phyloP scores from a whole-genome alignment of 176 grass and related monocot genomes.

The Luzula sylvatica region DNA sequence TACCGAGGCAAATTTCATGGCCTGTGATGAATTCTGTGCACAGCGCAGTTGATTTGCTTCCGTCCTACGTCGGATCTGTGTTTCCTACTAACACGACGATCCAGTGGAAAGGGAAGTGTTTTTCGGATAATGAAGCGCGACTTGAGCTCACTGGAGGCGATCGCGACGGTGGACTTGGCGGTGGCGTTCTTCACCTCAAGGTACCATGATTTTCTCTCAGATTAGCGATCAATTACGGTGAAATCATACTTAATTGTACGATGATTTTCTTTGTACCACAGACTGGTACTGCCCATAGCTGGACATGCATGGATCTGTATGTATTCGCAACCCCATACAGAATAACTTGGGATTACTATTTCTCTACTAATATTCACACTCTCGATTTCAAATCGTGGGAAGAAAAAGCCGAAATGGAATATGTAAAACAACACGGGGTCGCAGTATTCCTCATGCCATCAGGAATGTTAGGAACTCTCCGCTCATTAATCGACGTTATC shows the following conservation, averaged over 20 bases:
- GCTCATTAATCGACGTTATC: constrained; percentile 76
- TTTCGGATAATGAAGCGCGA: constrained; percentile 60
- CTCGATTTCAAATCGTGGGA: constrained; percentile 85
- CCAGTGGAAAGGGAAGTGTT: constrained; percentile 63
- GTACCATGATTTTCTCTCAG: constrained; percentile 8
- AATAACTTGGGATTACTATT: constrained; percentile 92
- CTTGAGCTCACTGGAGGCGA: constrained; percentile 58
- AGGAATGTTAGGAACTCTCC: constrained; percentile 83
- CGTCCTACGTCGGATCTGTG: constrained; percentile 66
- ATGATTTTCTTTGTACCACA: constrained; percentile 1
- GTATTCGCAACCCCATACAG: constrained; percentile 91
- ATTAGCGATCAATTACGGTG: neutral
- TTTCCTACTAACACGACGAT: constrained; percentile 29
- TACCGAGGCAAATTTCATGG: constrained; percentile 80
- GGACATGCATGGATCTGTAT: constrained; percentile 97
- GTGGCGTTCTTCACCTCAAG: constrained; percentile 63
- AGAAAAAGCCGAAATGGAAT: constrained; percentile 75
- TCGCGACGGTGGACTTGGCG: constrained; percentile 39
- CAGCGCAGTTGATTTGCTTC: constrained; percentile 85
- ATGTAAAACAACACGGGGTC: constrained; percentile 89
- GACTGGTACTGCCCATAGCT: constrained; percentile 71
- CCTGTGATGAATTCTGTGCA: constrained; percentile 76
- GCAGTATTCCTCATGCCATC: constrained; percentile 93
- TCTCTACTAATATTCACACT: constrained; percentile 45
- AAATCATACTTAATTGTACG: no score